Evolutionary conservation across 2,329 filamentous ascomycete species (phyloP).

Genomic region (Aspergillus terreus): DNA sequence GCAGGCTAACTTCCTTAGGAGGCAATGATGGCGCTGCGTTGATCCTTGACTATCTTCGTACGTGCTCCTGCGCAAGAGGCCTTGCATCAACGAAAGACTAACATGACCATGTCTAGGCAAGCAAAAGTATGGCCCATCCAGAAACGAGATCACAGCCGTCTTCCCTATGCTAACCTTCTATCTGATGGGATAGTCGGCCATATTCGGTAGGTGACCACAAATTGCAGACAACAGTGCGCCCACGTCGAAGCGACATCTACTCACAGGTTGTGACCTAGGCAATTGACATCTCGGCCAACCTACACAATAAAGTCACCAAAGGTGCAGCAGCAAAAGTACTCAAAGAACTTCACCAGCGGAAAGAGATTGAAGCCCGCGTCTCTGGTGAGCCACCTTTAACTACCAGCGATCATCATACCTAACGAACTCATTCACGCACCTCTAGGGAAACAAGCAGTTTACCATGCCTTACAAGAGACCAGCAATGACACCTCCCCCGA

Average conservation of each 20-base stretch:
- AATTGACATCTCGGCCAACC: conserved; percentile 58
- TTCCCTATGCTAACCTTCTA: neutral
- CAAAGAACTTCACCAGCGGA: conserved; percentile 60
- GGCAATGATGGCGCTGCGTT: conserved; percentile 34
- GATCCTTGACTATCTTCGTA: conserved; percentile 51
- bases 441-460: conserved; percentile 59
- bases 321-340: conserved; percentile 55
- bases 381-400: conserved; percentile 35
- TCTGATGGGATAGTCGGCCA: conserved; percentile 41
- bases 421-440: neutral
- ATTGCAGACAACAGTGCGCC: no score
- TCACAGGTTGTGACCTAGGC: conserved; percentile 31
- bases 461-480: conserved; percentile 54
- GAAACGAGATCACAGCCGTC: neutral
- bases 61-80: conserved; percentile 19
- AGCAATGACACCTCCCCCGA: conserved; percentile 47
- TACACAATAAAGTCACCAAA: conserved; percentile 60
- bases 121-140: conserved; percentile 40
- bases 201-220: conserved; percentile 44
- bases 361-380: conserved; percentile 55
- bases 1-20: conserved; percentile 6
- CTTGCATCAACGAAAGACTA: neutral
- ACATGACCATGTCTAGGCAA: conserved; percentile 33
- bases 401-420: no score
- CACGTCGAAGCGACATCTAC: neutral